phyloP scores from a whole-genome alignment of 2,329 filamentous ascomycete genomes.

The Ceratocystiopsis sp. region DNA sequence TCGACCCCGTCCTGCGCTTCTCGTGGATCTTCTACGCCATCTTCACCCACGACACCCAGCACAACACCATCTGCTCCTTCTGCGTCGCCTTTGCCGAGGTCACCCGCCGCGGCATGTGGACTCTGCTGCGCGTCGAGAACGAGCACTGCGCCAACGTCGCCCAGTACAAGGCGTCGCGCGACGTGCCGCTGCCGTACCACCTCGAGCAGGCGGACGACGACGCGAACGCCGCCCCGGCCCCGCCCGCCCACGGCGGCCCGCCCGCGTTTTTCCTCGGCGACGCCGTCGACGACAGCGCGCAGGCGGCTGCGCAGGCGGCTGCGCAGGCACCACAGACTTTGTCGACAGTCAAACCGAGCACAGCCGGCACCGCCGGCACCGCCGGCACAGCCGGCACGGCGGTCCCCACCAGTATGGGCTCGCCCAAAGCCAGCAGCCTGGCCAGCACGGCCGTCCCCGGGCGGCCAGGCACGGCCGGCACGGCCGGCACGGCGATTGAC shows the following conservation, averaged over 20 bases:
- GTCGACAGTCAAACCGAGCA: too few relatives aligned
- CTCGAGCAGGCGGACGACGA: conserved; percentile 14
- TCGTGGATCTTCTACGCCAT: conserved; percentile 91
- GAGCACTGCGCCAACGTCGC: conserved; percentile 89
- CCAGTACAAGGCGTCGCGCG: conserved; percentile 75
- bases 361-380: too few relatives aligned
- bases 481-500: neutral
- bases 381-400: too few relatives aligned
- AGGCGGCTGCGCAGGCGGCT: too few relatives aligned
- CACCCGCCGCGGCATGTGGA: conserved; percentile 76
- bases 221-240: conserved; percentile 10
- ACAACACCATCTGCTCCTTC: conserved; percentile 71
- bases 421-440: neutral
- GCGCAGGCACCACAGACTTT: too few relatives aligned
- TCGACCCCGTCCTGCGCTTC: conserved; percentile 77
- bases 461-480: neutral
- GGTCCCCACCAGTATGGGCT: neutral
- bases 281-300: too few relatives aligned
- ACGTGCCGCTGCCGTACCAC: conserved; percentile 72
- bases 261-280: too few relatives aligned
- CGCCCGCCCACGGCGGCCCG: too few relatives aligned
- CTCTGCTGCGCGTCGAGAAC: conserved; percentile 87
- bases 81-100: conserved; percentile 63
- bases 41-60: conserved; percentile 61
- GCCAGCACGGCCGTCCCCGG: neutral